These are phyloP conservation scores for Pleurotus salmoneostramineus DNA, from an alignment of 768 basidiomycete genomes.

Conservation along the genomic window DNA sequence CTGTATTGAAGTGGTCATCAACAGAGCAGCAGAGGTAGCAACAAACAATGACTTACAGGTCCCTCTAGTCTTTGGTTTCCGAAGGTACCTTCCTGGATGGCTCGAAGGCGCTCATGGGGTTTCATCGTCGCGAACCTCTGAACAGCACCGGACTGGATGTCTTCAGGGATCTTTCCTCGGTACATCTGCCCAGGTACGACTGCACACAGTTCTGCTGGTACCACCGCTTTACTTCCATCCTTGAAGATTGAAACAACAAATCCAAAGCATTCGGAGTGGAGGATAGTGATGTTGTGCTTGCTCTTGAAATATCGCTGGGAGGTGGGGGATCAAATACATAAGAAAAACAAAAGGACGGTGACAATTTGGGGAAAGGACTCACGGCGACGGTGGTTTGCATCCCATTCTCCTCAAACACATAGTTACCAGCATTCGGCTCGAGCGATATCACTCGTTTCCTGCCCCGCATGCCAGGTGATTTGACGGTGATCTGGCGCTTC, in stretches of 20 bases:
- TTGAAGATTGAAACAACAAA: conserved; percentile 23
- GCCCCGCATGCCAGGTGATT: conserved; percentile 14
- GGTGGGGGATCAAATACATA: background rate
- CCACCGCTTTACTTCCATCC: conserved; percentile 24
- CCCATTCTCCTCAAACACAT: conserved; percentile 33
- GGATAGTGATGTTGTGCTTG: conserved; percentile 27
- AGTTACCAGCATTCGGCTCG: conserved; percentile 32
- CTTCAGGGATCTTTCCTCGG: conserved; percentile 36
- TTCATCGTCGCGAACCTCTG: conserved; percentile 46
- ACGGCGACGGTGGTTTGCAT: conserved; percentile 36
- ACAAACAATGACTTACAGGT: conserved; percentile 6
- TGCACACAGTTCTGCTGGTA: conserved; percentile 48
- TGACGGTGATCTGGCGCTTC: conserved; percentile 26
- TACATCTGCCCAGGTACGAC: conserved; percentile 47
- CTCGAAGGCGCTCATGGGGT: conserved; percentile 35
- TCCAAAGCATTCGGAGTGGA: conserved; percentile 33
- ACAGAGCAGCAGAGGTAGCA: background rate
- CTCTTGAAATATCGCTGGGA: conserved; percentile 37
- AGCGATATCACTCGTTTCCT: conserved; percentile 32
- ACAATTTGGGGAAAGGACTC: conserved; percentile 2
- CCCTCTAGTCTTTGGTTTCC: conserved; percentile 5
- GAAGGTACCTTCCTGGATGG: conserved; percentile 29
- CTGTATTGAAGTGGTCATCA: conserved; percentile 1
- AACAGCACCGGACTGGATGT: conserved; percentile 27
- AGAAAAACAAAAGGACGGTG: background rate